Conservation (phyloP, 805 yeast genomes). For the Isabelozyma heimii region DNA sequence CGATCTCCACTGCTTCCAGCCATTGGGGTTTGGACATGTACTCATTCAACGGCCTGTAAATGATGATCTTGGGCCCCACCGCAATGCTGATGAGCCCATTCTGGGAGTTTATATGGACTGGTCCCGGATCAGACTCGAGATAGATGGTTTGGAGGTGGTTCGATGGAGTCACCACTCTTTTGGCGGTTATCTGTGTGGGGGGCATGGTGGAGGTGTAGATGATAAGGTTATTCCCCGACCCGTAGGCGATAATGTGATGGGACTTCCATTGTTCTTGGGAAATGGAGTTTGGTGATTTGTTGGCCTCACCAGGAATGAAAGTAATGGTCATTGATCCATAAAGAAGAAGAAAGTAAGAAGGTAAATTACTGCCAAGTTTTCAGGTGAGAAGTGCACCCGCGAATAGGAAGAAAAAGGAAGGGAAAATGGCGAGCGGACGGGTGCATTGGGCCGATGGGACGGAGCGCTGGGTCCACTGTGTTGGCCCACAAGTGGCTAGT, state of each 20-base stretch:
- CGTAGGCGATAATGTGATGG: constrained; percentile 65
- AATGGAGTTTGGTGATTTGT: constrained; percentile 51
- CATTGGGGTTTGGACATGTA: constrained; percentile 45
- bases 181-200: constrained; percentile 1
- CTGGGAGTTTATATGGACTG: constrained; percentile 59
- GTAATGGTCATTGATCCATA: constrained; percentile 51
- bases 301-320: constrained; percentile 86
- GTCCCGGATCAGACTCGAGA: constrained; percentile 60
- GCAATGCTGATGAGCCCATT: constrained; percentile 63
- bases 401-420: background rate
- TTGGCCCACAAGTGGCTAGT: too few species aligned
- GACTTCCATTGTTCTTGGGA: constrained; percentile 65
- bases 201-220: constrained; percentile 24
- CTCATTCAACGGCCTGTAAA: constrained; percentile 59
- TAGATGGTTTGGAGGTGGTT: constrained; percentile 73
- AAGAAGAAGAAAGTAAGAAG: background rate
- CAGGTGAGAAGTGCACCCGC: background rate
- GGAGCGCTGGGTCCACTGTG: too few species aligned
- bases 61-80: constrained; percentile 36
- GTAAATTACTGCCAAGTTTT: background rate
- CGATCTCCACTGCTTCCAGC: constrained; percentile 31
- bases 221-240: constrained; percentile 86
- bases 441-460: too few species aligned
- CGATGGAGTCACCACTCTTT: constrained; percentile 2
- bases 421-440: too few species aligned